Conservation (phyloP, 2,329 filamentous ascomycete species). For the Davidsoniella neocaledoniae region DNA sequence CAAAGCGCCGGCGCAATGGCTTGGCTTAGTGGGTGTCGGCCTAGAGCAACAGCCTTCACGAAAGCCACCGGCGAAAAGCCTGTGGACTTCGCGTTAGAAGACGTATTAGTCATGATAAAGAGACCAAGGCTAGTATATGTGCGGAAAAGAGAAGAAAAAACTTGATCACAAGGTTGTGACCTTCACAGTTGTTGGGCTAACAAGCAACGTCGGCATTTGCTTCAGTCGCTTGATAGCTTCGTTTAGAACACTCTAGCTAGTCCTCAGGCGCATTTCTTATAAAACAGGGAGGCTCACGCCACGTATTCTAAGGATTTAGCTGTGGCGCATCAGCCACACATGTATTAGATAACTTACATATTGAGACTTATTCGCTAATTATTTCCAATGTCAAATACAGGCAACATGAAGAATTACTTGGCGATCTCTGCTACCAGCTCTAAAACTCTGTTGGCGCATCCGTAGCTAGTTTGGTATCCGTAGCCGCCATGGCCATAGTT, state of each 20-base stretch:
- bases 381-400: background rate
- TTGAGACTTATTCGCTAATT: too few relatives aligned
- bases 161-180: too few relatives aligned
- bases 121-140: too few relatives aligned
- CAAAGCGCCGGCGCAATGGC: conserved; percentile 45
- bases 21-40: conserved; percentile 32
- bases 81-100: background rate
- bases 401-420: background rate
- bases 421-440: conserved; percentile 48
- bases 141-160: background rate
- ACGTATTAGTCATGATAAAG: background rate
- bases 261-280: too few relatives aligned
- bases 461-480: conserved; percentile 57
- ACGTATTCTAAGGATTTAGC: background rate
- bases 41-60: conserved; percentile 28
- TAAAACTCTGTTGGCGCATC: conserved; percentile 49
- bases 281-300: background rate
- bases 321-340: too few relatives aligned
- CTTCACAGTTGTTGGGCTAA: too few relatives aligned
- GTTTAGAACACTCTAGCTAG: too few relatives aligned
- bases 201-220: too few relatives aligned
- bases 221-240: too few relatives aligned
- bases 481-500: conserved; percentile 68
- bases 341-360: background rate
- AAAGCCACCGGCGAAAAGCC: conserved; percentile 11